These are phyloP conservation scores for Hordeum vulgare DNA, from an alignment of 176 grass and related monocot genomes.

Conservation along the genomic window MorexV3_pseudomolecules_assembly NC_058523.1:549625375-549625874, in stretches of 20 bases:
- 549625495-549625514: slow-evolving; percentile 29
- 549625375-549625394: background rate
- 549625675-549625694: slow-evolving; percentile 19
- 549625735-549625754: background rate
- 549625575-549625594: too few species aligned
- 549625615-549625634: too few species aligned
- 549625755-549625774: slow-evolving; percentile 38
- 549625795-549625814: slow-evolving; percentile 24
- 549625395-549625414: background rate
- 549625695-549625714: slow-evolving; percentile 19
- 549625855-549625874: background rate
- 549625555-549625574: too few species aligned
- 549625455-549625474: slow-evolving; percentile 38
- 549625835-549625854: too few species aligned
- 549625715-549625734: slow-evolving; percentile 40
- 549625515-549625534: slow-evolving; percentile 41
- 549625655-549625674: slow-evolving; percentile 35
- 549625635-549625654: background rate
- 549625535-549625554: slow-evolving; percentile 40
- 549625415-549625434: background rate
- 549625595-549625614: too few species aligned
- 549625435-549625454: background rate
- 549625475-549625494: slow-evolving; percentile 50
- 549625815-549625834: background rate
- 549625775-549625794: slow-evolving; percentile 52